These are phyloP conservation scores for Anisogramma anomala DNA, from an alignment of 2,329 filamentous ascomycete species.

Conservation along the genomic window DNA sequence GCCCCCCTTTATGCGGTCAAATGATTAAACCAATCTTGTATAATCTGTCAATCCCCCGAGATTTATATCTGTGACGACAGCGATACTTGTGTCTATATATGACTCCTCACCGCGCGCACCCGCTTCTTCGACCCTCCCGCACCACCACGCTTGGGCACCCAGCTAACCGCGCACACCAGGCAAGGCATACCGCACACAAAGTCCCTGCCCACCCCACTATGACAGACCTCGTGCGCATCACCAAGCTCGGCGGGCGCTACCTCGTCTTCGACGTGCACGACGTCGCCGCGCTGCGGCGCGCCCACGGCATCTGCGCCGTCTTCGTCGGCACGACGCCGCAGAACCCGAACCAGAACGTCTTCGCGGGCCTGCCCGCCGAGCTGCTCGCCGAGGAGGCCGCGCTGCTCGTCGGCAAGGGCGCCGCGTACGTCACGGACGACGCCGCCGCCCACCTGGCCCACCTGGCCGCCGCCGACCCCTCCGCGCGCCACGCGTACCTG, in stretches of 20 bases:
- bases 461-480: constrained; percentile 46
- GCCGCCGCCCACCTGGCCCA: constrained; percentile 54
- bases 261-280: constrained; percentile 80
- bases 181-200: no score
- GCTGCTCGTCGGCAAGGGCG: constrained; percentile 63
- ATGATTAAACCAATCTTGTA: constrained; percentile 38
- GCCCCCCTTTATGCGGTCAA: background rate
- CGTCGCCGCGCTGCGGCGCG: constrained; percentile 64
- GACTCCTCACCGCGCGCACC: constrained; percentile 17
- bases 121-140: constrained; percentile 13
- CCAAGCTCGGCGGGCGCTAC: constrained; percentile 67
- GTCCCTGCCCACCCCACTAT: constrained; percentile 1
- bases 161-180: constrained; percentile 12
- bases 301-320: constrained; percentile 75
- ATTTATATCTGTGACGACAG: constrained; percentile 29
- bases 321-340: constrained; percentile 82
- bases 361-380: constrained; percentile 78
- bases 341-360: constrained; percentile 88
- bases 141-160: constrained; percentile 9
- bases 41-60: constrained; percentile 53
- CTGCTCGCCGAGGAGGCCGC: constrained; percentile 83
- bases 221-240: constrained; percentile 60
- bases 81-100: constrained; percentile 21
- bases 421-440: constrained; percentile 75
- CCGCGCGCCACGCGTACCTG: constrained; percentile 52